Evolutionary conservation across 805 yeast species (phyloP), one percentile per base, ranked within the genome.

Genomic region (Brettanomyces sp.): DNA sequence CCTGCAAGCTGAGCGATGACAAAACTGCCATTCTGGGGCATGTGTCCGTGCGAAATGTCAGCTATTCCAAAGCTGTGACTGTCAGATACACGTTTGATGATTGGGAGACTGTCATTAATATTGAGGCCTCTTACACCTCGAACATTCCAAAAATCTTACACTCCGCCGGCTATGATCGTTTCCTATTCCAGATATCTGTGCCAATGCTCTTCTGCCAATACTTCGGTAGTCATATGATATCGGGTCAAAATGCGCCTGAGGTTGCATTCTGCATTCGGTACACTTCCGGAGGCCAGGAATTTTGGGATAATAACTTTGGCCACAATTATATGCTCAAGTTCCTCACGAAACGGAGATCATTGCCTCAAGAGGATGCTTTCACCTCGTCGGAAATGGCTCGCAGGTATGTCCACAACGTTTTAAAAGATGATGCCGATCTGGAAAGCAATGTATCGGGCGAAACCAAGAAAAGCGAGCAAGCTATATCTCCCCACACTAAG

Each of bases 101-200:
- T 55, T 90, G 98, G 98, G 67, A 66, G 39, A 81, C 95, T 0
- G 77, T 81, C 22, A 71, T 79, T 38, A 91, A 85, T 58, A 74
- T 82, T 32, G 79, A 78, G 38, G 84, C 90, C 4, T 52, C 58
- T 3, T 88, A 76, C 64, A 69, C 73, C 3, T 72, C 76, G 3
- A 87, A 82, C 48, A 57, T 72, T 1, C 79, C 82, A 5, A 58
- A 70, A 36, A 60, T 72, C 5, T 63, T 80, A 50, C 70, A 69
- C 48, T 59, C 65, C 14, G 66, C 80, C 42, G 62, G 69, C 45
- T 82, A 79, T 60, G 96, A 87, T 61, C 67, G 95, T 41, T 87
- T 87, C 57, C 67, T 75, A 12, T 85, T 87, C 63, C 74, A 73
- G 49, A 69, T 88, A 42, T 74, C 78, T 0, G 62, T 79, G 45